Evolutionary conservation across 768 basidiomycete genomes (phyloP).

Genomic region (Fomitopsis pulvina): DNA sequence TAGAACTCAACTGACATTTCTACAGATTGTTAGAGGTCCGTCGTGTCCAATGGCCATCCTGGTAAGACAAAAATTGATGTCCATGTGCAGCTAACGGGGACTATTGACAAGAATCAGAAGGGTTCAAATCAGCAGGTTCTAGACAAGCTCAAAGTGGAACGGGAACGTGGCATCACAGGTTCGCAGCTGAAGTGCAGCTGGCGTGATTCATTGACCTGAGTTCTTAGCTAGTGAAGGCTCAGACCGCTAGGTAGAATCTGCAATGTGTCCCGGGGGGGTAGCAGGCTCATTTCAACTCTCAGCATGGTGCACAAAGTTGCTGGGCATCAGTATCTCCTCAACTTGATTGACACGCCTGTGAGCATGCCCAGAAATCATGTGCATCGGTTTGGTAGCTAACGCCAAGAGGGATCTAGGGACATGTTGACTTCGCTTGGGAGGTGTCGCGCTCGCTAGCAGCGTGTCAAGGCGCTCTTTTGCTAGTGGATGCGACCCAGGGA

Average conservation of each 20-base stretch:
- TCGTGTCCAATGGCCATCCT: conserved; percentile 29
- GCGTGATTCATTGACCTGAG: background rate
- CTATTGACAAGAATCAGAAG: conserved; percentile 59
- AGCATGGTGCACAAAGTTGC: conserved; percentile 73
- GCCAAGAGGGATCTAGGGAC: conserved; percentile 55
- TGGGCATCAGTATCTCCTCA: conserved; percentile 65
- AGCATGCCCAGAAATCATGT: conserved; percentile 11
- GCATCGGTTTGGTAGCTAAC: background rate
- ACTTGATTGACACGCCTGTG: conserved; percentile 94
- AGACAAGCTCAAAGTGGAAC: conserved; percentile 94
- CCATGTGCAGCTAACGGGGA: conserved; percentile 68
- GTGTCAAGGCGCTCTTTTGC: conserved; percentile 78
- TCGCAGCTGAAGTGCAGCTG: conserved; percentile 7
- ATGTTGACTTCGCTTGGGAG: conserved; percentile 98
- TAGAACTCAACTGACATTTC: background rate
- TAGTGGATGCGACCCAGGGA: conserved; percentile 97
- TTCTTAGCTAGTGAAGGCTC: conserved; percentile 75
- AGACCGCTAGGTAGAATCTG: conserved; percentile 69
- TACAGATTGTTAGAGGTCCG: conserved; percentile 66
- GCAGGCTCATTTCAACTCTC: conserved; percentile 5
- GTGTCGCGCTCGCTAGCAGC: conserved; percentile 89
- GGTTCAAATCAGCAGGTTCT: conserved; percentile 80
- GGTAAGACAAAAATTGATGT: background rate
- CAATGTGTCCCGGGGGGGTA: too few relatives aligned
- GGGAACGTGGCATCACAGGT: conserved; percentile 96